A percentile compares a stretch with the other conserved stretches of the same genome.
These are phyloP conservation scores for Thalia dealbata DNA, from an alignment of 176 grass and related monocot genomes.

Conservation along the genomic window DNA sequence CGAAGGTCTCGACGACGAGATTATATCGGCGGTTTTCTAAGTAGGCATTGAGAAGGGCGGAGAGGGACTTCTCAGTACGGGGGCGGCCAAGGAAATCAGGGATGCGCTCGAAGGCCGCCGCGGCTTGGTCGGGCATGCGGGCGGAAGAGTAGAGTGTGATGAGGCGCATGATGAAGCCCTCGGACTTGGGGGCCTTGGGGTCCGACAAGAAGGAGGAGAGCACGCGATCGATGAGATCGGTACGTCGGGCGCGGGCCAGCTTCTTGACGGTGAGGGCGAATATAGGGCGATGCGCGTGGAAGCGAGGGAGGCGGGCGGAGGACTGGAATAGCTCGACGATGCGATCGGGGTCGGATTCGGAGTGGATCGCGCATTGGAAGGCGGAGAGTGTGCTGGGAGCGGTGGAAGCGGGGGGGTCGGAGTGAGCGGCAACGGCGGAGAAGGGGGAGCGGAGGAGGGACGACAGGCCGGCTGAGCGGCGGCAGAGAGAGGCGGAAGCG, in stretches of 20 bases:
- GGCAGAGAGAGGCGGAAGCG: slow-evolving; percentile 42
- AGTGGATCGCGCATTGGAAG: slow-evolving; percentile 48
- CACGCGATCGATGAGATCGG: slow-evolving; percentile 61
- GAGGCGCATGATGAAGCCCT: slow-evolving; percentile 59
- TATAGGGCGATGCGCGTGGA: slow-evolving; percentile 54
- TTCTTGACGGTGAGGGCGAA: slow-evolving; percentile 49
- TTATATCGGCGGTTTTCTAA: slow-evolving; percentile 43
- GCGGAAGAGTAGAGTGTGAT: slow-evolving; percentile 51
- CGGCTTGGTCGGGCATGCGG: slow-evolving; percentile 21
- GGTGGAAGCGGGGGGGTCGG: not conserved
- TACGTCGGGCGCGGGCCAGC: slow-evolving; percentile 48
- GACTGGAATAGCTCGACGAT: slow-evolving; percentile 62
- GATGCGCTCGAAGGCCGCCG: slow-evolving; percentile 39
- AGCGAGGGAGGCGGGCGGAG: slow-evolving; percentile 24
- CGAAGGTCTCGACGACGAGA: slow-evolving; percentile 50
- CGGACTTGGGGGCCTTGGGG: slow-evolving; percentile 41
- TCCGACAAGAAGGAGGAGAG: slow-evolving; percentile 41
- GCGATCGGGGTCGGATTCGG: slow-evolving; percentile 46
- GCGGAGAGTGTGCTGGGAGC: slow-evolving; percentile 25
- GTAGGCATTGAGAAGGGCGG: slow-evolving; percentile 48
- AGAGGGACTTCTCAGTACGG: slow-evolving; percentile 55
- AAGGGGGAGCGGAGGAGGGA: not conserved
- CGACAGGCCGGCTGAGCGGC: slow-evolving; percentile 3
- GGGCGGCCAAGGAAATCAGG: slow-evolving; percentile 16
- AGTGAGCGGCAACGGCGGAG: not conserved